Conservation (phyloP, 208 protist species). For the Leishmania turanica region DNA sequence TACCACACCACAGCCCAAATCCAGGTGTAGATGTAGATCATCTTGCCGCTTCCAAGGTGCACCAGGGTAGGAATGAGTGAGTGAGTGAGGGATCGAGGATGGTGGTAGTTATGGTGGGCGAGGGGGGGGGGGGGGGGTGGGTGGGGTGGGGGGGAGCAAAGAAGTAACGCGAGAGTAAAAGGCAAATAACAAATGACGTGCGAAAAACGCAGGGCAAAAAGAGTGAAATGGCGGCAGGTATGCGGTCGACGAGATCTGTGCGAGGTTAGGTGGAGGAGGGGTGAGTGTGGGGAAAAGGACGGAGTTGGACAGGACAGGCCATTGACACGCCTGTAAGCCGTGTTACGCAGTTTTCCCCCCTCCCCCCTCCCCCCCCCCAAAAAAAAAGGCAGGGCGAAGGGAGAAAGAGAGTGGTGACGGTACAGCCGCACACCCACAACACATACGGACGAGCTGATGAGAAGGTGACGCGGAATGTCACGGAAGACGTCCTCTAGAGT, state of each 20-base stretch:
- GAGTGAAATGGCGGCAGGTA: constrained; percentile 19
- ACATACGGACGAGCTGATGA: neutral
- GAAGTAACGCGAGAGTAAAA: neutral
- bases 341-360: neutral
- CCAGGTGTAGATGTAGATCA: constrained; percentile 70
- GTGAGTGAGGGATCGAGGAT: neutral
- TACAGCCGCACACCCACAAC: constrained; percentile 1
- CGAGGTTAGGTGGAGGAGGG: neutral
- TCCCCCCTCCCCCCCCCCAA: too few relatives aligned
- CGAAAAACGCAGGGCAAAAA: neutral
- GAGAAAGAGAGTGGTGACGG: constrained; percentile 1
- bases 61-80: neutral
- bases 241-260: neutral
- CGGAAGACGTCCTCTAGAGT: neutral
- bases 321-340: neutral
- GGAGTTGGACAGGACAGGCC: neutral
- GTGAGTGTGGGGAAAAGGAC: neutral
- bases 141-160: neutral
- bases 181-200: neutral
- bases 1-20: constrained; percentile 67
- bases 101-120: neutral
- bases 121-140: neutral
- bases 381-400: neutral
- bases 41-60: constrained; percentile 14
- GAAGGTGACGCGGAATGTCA: neutral